Conservation (phyloP, 345 rosid genomes). For the Linum trigynum region DNA sequence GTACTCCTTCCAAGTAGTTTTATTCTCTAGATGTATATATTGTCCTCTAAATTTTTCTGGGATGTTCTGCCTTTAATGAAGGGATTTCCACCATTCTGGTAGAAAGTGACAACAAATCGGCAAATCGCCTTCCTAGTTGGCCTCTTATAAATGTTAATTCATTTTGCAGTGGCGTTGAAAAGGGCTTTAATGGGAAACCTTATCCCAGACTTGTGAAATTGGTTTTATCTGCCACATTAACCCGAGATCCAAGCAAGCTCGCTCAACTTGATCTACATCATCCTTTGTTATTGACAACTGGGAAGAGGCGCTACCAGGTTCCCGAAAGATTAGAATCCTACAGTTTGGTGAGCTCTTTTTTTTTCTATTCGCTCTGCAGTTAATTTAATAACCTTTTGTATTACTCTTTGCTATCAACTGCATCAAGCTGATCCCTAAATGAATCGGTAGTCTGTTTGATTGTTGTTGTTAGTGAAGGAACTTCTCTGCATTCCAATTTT, state of each 20-base stretch:
- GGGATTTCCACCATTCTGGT: no score
- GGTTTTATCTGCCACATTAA: constrained; percentile 87
- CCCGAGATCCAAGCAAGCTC: constrained; percentile 96
- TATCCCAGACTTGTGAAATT: constrained; percentile 80
- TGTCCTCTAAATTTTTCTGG: neutral
- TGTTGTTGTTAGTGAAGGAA: neutral
- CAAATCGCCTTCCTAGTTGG: no score
- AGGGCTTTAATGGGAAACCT: constrained; percentile 72
- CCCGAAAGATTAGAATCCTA: constrained; percentile 78
- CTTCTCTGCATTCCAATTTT: neutral
- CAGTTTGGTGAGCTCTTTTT: constrained; percentile 50
- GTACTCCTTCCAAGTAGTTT: neutral
- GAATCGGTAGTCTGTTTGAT: neutral
- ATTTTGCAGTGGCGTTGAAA: constrained; percentile 61
- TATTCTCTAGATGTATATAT: neutral
- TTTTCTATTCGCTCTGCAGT: neutral
- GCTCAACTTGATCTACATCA: constrained; percentile 86
- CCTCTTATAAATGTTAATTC: neutral
- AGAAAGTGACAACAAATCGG: no score
- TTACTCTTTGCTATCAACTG: no score
- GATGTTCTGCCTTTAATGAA: no score
- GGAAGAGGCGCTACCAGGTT: constrained; percentile 60
- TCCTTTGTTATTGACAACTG: constrained; percentile 80
- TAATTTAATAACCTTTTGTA: no score
- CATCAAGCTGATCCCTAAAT: no score